Conservation (phyloP, 306 rosid species). For the Elaeagnus macrophylla region DNA sequence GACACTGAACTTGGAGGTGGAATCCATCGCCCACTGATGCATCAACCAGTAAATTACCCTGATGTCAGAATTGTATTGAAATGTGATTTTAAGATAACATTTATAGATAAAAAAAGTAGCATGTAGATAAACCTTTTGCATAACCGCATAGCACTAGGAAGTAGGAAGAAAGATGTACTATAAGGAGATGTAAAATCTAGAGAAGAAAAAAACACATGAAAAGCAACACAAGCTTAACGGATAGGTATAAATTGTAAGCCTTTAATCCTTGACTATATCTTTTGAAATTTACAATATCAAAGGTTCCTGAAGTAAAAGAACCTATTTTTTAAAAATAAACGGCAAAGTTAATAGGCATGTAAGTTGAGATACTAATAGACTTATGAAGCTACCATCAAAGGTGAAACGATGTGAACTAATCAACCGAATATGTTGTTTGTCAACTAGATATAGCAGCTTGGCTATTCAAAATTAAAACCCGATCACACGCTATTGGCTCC, state of each 20-base stretch:
- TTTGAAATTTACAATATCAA: not conserved
- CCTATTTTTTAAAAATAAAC: not conserved
- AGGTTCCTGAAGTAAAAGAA: not conserved
- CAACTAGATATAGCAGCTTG: too few relatives aligned
- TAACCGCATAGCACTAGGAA: conserved; percentile 16
- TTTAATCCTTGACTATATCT: not conserved
- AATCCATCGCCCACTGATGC: conserved; percentile 96
- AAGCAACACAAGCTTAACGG: too few relatives aligned
- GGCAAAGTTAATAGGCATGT: too few relatives aligned
- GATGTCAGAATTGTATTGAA: conserved; percentile 75
- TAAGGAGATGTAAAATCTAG: not conserved
- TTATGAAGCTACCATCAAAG: too few relatives aligned
- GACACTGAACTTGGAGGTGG: conserved; percentile 59
- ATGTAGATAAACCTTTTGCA: conserved; percentile 20
- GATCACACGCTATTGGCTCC: too few relatives aligned
- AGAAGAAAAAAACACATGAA: too few relatives aligned
- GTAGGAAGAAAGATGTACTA: conserved; percentile 1
- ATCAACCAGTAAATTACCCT: conserved; percentile 79
- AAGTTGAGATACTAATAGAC: too few relatives aligned
- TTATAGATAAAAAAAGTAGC: conserved; percentile 29
- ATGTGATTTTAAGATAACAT: conserved; percentile 47
- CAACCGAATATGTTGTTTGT: too few relatives aligned
- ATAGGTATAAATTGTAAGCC: not conserved
- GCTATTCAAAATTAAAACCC: too few relatives aligned
- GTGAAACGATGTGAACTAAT: too few relatives aligned